Conservation (phyloP, 202 grass and related monocot species). For the Sporobolus alterniflorus region DNA sequence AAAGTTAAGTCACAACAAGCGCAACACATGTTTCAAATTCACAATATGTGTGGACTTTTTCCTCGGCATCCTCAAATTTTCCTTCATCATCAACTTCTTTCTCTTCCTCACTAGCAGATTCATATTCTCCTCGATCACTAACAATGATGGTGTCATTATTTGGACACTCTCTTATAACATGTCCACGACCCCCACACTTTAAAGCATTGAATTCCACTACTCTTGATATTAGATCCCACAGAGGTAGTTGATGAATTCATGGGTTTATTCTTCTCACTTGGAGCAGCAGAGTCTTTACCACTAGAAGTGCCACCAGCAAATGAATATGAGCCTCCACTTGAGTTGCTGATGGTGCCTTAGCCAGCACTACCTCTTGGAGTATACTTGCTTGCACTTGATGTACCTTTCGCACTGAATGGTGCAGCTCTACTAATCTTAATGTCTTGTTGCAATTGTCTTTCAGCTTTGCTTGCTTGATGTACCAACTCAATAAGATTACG, state of each 20-base stretch:
- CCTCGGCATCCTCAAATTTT: background rate
- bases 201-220: background rate
- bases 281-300: background rate
- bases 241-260: background rate
- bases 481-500: background rate
- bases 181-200: background rate
- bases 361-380: background rate
- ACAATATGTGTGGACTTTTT: background rate
- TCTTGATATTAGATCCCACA: background rate
- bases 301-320: background rate
- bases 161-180: background rate
- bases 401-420: background rate
- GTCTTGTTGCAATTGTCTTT: background rate
- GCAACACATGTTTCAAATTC: background rate
- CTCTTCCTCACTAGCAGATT: background rate
- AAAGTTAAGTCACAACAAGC: background rate
- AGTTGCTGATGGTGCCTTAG: background rate
- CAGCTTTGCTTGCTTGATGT: background rate
- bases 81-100: background rate
- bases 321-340: background rate
- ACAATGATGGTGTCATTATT: background rate
- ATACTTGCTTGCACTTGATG: background rate
- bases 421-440: background rate
- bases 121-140: background rate
- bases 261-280: background rate